Base-by-base conservation (phyloP, 331 rosid species). In the Spiraea crenata region DNA sequence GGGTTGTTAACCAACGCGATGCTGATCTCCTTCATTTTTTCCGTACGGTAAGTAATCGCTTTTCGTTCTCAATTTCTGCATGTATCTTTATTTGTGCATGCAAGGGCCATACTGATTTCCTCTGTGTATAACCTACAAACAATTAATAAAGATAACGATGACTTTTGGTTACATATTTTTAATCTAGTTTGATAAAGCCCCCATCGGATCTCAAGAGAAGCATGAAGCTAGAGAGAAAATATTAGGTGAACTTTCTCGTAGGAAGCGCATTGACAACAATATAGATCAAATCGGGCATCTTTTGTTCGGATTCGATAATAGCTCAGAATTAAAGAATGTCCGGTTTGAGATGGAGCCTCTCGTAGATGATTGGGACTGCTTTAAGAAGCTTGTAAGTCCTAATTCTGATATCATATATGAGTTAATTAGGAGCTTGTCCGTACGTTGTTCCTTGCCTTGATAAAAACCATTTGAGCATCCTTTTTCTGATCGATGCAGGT, bases 351-450 rank as follows among this genome's bases (percentile, higher is more conserved):
- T 86, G 41, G 82, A 71, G 6, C 72, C 90, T 39, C 75, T 89
- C n/a, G 90, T 89, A 0, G 90, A 87, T 72, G 89, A 87, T 37
- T 89, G 92, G 92, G 77, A 74, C 66, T 87, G 92, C 70, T 72
- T 87, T 5, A 85, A 75, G 77, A 67, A 50, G 10, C 41, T 77
- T 50, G 90, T 89, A 78, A 80, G 83, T 66, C 16, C 0, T 41
- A 35, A 17, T 25, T 15, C 13, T 19, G 6, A 5, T 55, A 25
- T 25, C 31, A 25, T 25, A 25, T 25, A 25, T 25, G 31, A 25
- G 31, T 25, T 25, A 25, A 25, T 25, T 25, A 25, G 31, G 31
- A 2, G 31, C 31, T 25, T 25, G 31, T 25, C 1, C 31, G 31
- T 2, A 25, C 31, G 31, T 25, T 0, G 31, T 25, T 25, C 31